These are phyloP conservation scores for Agroathelia rolfsii DNA, from an alignment of 1,284 basidiomycete species.

Conservation along the genomic window DNA sequence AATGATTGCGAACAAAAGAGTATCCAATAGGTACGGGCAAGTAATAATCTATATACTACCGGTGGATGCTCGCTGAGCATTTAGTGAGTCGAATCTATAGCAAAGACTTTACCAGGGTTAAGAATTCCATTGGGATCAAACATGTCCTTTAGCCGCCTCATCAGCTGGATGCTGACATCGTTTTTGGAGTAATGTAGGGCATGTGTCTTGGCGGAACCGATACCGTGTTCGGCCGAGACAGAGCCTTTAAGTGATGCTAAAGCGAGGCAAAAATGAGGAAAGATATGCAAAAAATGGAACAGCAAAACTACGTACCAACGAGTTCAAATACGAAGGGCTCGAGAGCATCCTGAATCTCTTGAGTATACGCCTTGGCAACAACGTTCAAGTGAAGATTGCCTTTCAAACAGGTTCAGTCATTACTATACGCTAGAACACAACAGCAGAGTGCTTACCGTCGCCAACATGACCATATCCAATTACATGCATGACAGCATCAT, in stretches of 20 bases:
- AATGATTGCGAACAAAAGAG: too few species aligned
- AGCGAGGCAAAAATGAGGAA: slow-evolving; percentile 4
- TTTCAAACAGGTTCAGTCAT: slow-evolving; percentile 25
- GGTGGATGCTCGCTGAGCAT: too few species aligned
- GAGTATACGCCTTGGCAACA: slow-evolving; percentile 74
- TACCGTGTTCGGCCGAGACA: slow-evolving; percentile 93
- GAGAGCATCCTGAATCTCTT: slow-evolving; percentile 78
- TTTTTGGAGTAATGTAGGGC: slow-evolving; percentile 88
- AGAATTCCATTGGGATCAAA: slow-evolving; percentile 91
- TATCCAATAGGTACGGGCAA: too few species aligned
- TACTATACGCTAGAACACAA: too few species aligned
- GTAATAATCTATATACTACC: too few species aligned
- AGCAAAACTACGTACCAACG: slow-evolving; percentile 45
- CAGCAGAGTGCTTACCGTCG: slow-evolving; percentile 62
- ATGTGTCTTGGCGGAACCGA: slow-evolving; percentile 91
- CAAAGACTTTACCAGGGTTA: slow-evolving; percentile 80
- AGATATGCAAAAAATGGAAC: slow-evolving; percentile 3
- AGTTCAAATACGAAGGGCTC: slow-evolving; percentile 97
- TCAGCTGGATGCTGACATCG: slow-evolving; percentile 71
- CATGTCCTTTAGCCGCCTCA: slow-evolving; percentile 85
- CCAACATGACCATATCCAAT: slow-evolving; percentile 96
- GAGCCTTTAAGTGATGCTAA: slow-evolving; percentile 73
- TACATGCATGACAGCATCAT: slow-evolving; percentile 70
- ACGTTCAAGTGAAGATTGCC: slow-evolving; percentile 95
- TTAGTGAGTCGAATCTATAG: too few species aligned